Evolutionary conservation across 306 rosid species (phyloP).

Genomic region (Corylus heterophylla): DNA sequence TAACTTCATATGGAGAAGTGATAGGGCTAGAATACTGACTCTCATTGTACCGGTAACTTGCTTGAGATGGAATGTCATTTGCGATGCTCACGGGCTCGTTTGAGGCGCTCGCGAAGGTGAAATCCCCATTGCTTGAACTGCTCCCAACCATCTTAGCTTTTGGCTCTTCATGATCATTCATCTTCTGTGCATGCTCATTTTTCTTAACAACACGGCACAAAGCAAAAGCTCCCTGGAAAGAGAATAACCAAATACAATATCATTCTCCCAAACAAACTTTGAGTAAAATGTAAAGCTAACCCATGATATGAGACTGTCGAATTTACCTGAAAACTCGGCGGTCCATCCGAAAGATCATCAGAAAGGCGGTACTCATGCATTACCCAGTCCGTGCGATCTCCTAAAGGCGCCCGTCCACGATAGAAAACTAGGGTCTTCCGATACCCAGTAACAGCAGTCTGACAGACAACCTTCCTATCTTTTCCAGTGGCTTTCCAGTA

Average conservation of each 20-base stretch:
- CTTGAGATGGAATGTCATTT: constrained; percentile 44
- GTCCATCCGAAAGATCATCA: constrained; percentile 55
- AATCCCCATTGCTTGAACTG: constrained; percentile 42
- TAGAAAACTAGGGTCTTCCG: constrained; percentile 90
- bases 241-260: constrained; percentile 8
- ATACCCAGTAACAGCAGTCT: constrained; percentile 57
- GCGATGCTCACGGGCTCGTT: constrained; percentile 41
- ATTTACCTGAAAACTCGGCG: constrained; percentile 61
- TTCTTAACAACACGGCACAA: constrained; percentile 79
- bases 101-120: constrained; percentile 27
- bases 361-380: constrained; percentile 93
- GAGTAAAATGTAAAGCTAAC: constrained; percentile 7
- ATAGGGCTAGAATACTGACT: constrained; percentile 53
- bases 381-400: constrained; percentile 81
- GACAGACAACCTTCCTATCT: constrained; percentile 70
- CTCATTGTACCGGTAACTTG: constrained; percentile 44
- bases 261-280: constrained; percentile 7
- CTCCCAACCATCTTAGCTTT: constrained; percentile 42
- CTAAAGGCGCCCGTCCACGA: constrained; percentile 86
- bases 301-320: background rate
- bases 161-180: constrained; percentile 44
- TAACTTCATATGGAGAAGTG: constrained; percentile 43
- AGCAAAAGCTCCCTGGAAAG: constrained; percentile 69
- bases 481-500: constrained; percentile 99
- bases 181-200: constrained; percentile 56